Evolutionary conservation across 2,329 filamentous ascomycete species (phyloP), one percentile per base, ranked within the genome.

Genomic region (Phialophora macrospora): DNA sequence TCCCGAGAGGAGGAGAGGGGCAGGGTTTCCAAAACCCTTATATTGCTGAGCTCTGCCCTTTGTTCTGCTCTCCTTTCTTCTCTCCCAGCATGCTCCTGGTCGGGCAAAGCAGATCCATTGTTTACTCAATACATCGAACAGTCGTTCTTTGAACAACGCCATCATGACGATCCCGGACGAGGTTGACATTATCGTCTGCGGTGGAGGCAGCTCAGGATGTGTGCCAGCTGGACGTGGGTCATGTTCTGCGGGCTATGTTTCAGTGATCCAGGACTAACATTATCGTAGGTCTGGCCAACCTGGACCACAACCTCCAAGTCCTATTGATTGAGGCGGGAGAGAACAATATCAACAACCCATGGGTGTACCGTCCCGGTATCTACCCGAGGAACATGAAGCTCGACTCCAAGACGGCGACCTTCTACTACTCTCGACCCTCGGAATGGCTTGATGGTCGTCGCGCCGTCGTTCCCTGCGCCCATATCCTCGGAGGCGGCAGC

Each of bases 141-240:
- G 34, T 49, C 7, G 41, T 22, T 56, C 41, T 59, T 57, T 38
- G 41, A 55, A 51, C 49, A 14, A 63, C 32, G 58, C 61, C 63
- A 74, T 55, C 63, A 88, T 87, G 83, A 86, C 83, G 70, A 82
- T 92, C 68, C 89, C 90, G 41, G 89, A 92, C 65, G 90, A 92
- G 81, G 90, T 91, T 74, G 90, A 92, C 75, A 92, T 93, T 72
- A 92, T 92, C 72, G 88, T 92, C 32, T 90, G 87, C 70, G 90
- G 90, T 73, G 90, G 90, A 73, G 90, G 90, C 62, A 90, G 88
- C 75, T 87, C 72, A 61, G 77, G 76, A 68, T 80, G 78, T 68
- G 75, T 76, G 34, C 75, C 74, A 66, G 74, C 74, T 65, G 74
- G 77, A 75, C 83, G 73, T 78, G 58, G 62, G 69, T 34, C 24